Conservation (phyloP, 495 filamentous ascomycete genomes). For the Ascobolus immersus region DNA sequence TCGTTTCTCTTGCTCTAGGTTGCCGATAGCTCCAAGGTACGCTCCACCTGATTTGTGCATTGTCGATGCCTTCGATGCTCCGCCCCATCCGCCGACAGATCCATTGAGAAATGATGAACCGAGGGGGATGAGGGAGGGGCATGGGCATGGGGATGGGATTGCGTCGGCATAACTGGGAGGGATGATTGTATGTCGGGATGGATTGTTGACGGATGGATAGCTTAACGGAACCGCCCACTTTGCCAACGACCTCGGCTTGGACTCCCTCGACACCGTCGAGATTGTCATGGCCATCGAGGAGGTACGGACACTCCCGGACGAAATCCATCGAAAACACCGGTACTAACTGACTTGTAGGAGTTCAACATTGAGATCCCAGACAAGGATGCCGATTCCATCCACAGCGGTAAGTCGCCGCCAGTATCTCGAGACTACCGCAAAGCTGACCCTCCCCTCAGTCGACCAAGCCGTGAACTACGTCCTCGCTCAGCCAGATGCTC, state of each 20-base stretch:
- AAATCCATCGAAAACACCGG: neutral
- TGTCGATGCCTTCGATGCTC: too few relatives aligned
- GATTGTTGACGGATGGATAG: too few relatives aligned
- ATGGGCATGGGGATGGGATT: neutral
- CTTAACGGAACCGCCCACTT: conserved; percentile 66
- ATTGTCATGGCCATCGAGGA: conserved; percentile 99
- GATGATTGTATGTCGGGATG: too few relatives aligned
- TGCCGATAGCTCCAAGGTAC: conserved; percentile 45
- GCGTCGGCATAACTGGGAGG: too few relatives aligned
- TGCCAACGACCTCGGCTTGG: conserved; percentile 79
- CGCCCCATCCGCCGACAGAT: too few relatives aligned
- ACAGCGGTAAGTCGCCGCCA: conserved; percentile 52
- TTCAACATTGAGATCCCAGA: conserved; percentile 99
- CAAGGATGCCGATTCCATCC: conserved; percentile 91
- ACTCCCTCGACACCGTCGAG: conserved; percentile 94
- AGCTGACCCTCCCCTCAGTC: conserved; percentile 29
- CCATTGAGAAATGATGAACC: conserved; percentile 4
- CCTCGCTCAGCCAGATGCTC: conserved; percentile 71
- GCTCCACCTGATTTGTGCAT: conserved; percentile 5
- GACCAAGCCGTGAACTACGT: conserved; percentile 93
- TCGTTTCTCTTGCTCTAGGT: too few relatives aligned
- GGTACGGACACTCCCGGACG: conserved; percentile 27
- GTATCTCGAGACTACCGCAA: neutral
- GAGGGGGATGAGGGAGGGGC: neutral
- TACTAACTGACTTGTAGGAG: conserved; percentile 36